Base-by-base conservation (phyloP, 441 rosid species). In the Biscutella auriculata region DNA sequence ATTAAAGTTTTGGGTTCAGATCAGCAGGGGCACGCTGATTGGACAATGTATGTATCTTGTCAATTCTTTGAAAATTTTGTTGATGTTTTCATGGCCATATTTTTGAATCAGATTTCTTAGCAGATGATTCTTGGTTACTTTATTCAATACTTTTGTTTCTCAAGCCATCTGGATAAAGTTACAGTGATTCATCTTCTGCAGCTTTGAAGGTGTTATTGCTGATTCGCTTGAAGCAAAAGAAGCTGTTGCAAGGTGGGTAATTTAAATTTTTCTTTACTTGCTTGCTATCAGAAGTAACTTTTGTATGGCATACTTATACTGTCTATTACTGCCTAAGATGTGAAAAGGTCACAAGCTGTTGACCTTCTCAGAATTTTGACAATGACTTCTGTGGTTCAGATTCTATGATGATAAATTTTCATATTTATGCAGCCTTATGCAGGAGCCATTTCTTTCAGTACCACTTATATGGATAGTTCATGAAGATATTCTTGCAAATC, bases 381-480 rank as follows among this genome's bases (percentile, higher is more conserved):
- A 34, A 3, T 41, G 17, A 36, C 59, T 41, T 55, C 63, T 57
- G 52, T 53, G 66, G 57, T 57, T 63, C 74, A 59, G 59, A 71
- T 73, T 57, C 76, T 76, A 58, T 69, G 76, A 54, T 76, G 65
- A 77, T 79, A 79, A 81, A 80, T 70, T 74, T 76, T 63, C 70
- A 79, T 81, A 76, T 87, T 59, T 77, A 66, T 87, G 95, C 97
- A 90, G 99, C 95, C 95, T 93, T 63, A 83, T 83, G 96, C 97
- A 83, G 86, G 97, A 87, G 83, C 97, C 97, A 57, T 89, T 93
- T 80, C 79, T 66, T 78, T 83, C 84, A 30, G 73, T 89, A 63
- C 95, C 97, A 53, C 80, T 89, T 66, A 68, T 93, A 72, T 93
- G 97, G 99, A 81, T 87, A 66, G 72, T 93, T 71, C 96, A 85